Base-by-base conservation (phyloP, 352 stramenopile species). In the Vaucheria bursata region DNA sequence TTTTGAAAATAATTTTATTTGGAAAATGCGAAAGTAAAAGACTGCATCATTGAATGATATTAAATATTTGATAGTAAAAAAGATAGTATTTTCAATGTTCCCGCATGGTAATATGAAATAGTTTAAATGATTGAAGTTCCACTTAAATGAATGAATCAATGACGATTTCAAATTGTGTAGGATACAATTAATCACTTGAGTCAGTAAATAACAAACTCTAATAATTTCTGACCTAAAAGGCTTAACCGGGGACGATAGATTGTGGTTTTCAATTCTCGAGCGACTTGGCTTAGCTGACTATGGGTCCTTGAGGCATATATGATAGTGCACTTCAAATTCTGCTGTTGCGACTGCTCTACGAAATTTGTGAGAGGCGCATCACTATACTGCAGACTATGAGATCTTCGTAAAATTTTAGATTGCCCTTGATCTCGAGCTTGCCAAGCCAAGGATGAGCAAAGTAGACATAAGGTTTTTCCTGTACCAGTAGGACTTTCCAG, bases 231-330 rank as follows among this genome's bases (percentile, higher is more conserved):
- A n/a, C n/a, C 95, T 0, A 99, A 84, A 32, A 98, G 90, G 0
- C 89, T 88, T 12, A 94, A 80, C 0, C 84, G 86, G 2, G 93
- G 93, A 18, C 87, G 85, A 85, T 98, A 98, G n/a, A 88, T 85
- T 33, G 94, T 98, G 80, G 91, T 96, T 65, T 95, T 95, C 29
- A 98, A 87, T 84, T 98, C 94, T 70, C 95, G 88, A 3, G 98
- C 89, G 31, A 98, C 95, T 70, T 85, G 80, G 32, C 69, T 79
- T 8, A 99, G 87, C 85, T 99, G 95, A n/a, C 92, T 97, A 85
- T 99, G 96, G 1, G 96, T 99, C 32, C 96, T 87, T 36, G 94
- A 98, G 69, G 95, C 96, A 83, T 98, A 99, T 81, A 99, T 97
- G 76, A 99, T 98, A 31, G 91, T 75, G 40, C 45, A 78, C 36